Evolutionary conservation across 805 yeast genomes (phyloP).

Genomic region (Myxozyma kluyveri): DNA sequence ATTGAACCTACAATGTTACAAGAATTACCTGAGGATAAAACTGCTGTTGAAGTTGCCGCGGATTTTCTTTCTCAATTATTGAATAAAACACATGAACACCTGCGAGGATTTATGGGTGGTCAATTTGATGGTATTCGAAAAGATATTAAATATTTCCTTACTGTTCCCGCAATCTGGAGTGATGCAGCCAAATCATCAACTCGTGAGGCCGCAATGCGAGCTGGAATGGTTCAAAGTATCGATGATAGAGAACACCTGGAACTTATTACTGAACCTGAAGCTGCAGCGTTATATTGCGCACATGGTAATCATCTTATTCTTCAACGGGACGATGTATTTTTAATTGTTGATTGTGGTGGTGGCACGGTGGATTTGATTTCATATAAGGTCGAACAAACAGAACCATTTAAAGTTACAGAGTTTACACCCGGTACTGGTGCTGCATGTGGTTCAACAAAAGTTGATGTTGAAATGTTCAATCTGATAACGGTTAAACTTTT

Average conservation of each 20-base stretch:
- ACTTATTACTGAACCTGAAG: conserved; percentile 28
- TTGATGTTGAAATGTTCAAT: too few relatives aligned
- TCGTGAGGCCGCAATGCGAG: conserved; percentile 24
- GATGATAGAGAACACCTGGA: conserved; percentile 12
- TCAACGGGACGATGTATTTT: conserved; percentile 7
- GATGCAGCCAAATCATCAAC: conserved; percentile 24
- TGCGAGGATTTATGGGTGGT: conserved; percentile 11
- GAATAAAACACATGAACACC: conserved; percentile 5
- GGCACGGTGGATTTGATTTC: conserved; percentile 29
- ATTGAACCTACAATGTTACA: not conserved
- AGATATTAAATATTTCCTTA: conserved; percentile 19
- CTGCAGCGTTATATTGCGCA: conserved; percentile 27
- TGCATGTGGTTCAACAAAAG: conserved; percentile 19
- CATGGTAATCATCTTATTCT: conserved; percentile 11
- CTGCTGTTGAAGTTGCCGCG: conserved; percentile 19
- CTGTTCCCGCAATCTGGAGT: conserved; percentile 29
- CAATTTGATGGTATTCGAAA: too few relatives aligned
- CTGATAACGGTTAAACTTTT: conserved; percentile 1
- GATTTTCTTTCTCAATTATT: conserved; percentile 17
- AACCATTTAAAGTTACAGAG: conserved; percentile 24
- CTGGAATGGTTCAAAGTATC: conserved; percentile 20
- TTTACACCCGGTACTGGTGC: conserved; percentile 26
- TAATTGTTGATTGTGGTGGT: conserved; percentile 29
- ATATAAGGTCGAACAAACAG: conserved; percentile 24
- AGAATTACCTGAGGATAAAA: conserved; percentile 19